Percentiles rank a stretch among this genome's conserved stretches.
These are phyloP conservation scores for Choricystis sp. DNA, from an alignment of 139 green algal genomes.

Conservation along the genomic window DNA sequence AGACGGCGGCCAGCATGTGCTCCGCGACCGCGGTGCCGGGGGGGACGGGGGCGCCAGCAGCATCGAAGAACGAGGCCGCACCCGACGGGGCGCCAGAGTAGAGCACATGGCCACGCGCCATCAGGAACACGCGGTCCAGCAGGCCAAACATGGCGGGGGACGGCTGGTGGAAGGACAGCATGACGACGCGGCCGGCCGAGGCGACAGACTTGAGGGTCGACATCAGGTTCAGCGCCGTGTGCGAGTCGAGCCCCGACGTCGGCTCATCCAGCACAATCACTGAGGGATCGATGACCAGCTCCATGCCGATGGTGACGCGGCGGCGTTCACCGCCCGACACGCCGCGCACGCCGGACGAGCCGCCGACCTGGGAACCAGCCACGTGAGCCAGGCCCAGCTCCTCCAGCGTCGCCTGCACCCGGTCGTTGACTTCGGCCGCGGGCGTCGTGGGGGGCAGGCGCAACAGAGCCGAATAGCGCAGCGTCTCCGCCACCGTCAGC, in stretches of 20 bases:
- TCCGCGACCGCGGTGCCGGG: constrained; percentile 18
- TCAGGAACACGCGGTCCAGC: constrained; percentile 42
- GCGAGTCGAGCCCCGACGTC: constrained; percentile 51
- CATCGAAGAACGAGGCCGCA: constrained; percentile 12
- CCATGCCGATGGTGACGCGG: constrained; percentile 54
- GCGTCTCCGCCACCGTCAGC: constrained; percentile 53
- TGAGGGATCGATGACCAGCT: constrained; percentile 41
- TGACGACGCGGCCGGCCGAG: constrained; percentile 36
- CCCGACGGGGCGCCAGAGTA: constrained; percentile 24
- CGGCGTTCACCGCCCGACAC: constrained; percentile 45
- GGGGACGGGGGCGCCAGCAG: constrained; percentile 18
- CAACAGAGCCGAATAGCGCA: constrained; percentile 41
- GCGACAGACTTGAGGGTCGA: constrained; percentile 29
- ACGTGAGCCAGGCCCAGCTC: constrained; percentile 27
- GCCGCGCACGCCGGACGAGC: constrained; percentile 17
- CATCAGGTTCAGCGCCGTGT: constrained; percentile 42
- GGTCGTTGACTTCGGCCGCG: constrained; percentile 11
- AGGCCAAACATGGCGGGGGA: constrained; percentile 39
- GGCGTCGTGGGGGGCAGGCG: constrained; percentile 14
- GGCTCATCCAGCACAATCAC: constrained; percentile 41
- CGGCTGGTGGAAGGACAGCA: constrained; percentile 62
- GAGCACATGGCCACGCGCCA: constrained; percentile 34
- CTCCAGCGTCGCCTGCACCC: constrained; percentile 15
- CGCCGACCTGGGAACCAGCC: constrained; percentile 19
- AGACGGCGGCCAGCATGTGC: constrained; percentile 27